Conservation (phyloP, 208 protist genomes). For the Acanthamoeba culbertsoni region DNA sequence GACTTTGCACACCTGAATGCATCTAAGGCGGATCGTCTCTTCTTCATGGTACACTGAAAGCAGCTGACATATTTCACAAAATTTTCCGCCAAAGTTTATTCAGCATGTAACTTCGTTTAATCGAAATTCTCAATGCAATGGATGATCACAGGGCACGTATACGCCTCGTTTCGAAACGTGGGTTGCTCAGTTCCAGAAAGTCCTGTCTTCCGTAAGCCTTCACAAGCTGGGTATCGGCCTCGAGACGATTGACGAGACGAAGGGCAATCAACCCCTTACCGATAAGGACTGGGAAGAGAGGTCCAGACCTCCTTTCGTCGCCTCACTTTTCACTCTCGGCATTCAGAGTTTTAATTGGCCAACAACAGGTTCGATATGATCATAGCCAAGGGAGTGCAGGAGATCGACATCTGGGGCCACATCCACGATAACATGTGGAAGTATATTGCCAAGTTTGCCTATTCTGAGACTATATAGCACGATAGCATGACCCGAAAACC, state of each 20-base stretch:
- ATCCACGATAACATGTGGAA: constrained; percentile 23
- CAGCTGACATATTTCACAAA: background rate
- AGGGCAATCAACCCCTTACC: background rate
- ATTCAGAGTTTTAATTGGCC: background rate
- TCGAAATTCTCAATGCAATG: background rate
- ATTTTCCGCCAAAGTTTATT: background rate
- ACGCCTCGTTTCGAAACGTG: background rate
- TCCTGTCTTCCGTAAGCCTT: background rate
- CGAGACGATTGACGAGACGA: background rate
- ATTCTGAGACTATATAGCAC: background rate
- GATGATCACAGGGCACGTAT: background rate
- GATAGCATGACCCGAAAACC: no score
- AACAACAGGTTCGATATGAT: background rate
- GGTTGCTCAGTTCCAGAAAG: background rate
- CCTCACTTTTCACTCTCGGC: background rate
- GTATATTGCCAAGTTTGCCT: background rate
- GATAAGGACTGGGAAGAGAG: background rate
- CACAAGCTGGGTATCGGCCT: constrained; percentile 32
- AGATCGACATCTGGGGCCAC: background rate
- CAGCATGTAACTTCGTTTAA: no score
- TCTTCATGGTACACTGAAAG: background rate
- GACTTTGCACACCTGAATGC: background rate
- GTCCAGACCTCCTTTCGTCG: background rate
- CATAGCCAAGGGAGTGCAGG: background rate
- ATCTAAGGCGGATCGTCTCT: background rate